Evolutionary conservation across 2,329 filamentous ascomycete species (phyloP), one percentile per base, ranked within the genome.

Genomic region (Ceratocystis albifundus): DNA sequence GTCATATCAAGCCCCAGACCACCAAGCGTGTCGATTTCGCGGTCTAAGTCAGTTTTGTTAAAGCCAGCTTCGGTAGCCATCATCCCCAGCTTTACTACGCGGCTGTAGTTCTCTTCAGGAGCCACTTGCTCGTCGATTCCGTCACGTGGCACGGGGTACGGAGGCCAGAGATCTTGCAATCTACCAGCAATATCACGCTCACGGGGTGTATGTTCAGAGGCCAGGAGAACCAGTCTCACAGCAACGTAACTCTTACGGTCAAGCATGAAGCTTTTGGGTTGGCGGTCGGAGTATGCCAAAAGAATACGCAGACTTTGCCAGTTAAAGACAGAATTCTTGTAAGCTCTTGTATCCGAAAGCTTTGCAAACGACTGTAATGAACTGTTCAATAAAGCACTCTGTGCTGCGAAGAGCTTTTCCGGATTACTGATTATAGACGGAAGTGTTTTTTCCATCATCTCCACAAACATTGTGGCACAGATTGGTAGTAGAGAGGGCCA

Each of bases 31-130:
- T 79, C 77, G 5, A 85, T 71, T 1, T 78, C 78, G 10, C 62
- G 32, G 57, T 87, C 84, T 44, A 77, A 72, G 1, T 77, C 71
- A 4, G 74, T 70, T 45, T 77, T 77, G 1, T 74, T 72, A 69
- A 84, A 86, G 0, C 84, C 84, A 15, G 82, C 80, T 70, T 83
- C 81, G 69, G 78, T 79, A 76, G 82, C 81, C 68, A 83, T 76
- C 48, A 78, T 73, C 4, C 83, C 79, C 0, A 82, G 82, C 67
- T 76, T 77, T 7, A 82, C 77, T 50, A 79, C 79, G 65, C 83
- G 77, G 66, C 82, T 84, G 69, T 79, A 76, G 67, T 81, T 80
- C 30, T 84, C 81, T 57, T 82, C 77, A 0, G 75, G 75, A 4
- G 77, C 76, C 63, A 78, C 76, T 63, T 75, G 76, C 69, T 84